Base-by-base conservation (phyloP, 805 yeast species). In the Nakazawaea laoshanensis region DNA sequence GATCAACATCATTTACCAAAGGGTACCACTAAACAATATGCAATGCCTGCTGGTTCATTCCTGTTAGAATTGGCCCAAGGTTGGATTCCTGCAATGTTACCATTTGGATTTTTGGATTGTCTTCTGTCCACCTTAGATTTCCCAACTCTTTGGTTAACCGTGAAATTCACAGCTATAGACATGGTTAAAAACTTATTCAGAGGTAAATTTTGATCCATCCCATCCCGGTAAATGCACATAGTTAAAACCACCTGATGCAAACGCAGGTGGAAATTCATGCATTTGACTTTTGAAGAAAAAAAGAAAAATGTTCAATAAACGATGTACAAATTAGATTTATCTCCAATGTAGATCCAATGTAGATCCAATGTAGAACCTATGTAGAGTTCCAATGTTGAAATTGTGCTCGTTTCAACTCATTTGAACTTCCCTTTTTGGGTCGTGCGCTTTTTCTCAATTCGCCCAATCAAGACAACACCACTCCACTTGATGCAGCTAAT, bases 1-100 rank as follows among this genome's bases (percentile, higher is more conserved):
- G 85, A 82, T 49, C 76, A 74, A 42, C 94, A 92, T 55, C 89
- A 80, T 52, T 66, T 89, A 53, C 54, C 48, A 25, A 80, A 73
- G 52, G 96, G 96, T 22, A 42, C 53, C 27, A 71, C 74, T 45
- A 86, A 84, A 59, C 98, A 92, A 59, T 92, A 92, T 56, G 45
- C 75, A 18, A 85, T 92, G 94, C 80, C 84, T 2, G 55, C 71
- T 19, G 94, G 81, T 23, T 67, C 83, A 0, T 92, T 77, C 58
- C 96, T 98, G 8, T 63, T 92, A 43, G 98, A 92, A 55, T 68
- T 89, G 49, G 98, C 98, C 6, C 97, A 89, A 63, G 98, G 98
- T 39, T 92, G 95, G 94, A 85, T 92, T 44, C 97, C 98, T 22
- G 79, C 89, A 27, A 92, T 92, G 98, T 67, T 92, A 40, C 97